A percentile compares a stretch with the other conserved stretches of the same genome.
Evolutionary conservation across 2,329 filamentous ascomycete species (phyloP).

Genomic region (Fusarium sp.): DNA sequence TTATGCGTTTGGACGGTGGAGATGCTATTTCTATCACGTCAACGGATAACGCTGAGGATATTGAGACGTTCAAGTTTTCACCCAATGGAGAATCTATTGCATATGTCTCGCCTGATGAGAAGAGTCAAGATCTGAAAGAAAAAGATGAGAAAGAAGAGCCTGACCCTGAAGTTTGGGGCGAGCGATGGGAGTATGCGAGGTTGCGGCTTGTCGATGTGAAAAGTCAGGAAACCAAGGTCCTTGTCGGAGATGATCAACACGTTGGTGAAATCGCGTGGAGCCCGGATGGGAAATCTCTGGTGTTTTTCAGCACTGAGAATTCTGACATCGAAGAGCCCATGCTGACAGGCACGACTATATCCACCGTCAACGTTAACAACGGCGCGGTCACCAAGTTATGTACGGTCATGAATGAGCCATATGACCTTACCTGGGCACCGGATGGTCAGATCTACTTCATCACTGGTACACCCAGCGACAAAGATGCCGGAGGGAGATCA

Average conservation of each 20-base stretch:
- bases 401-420: constrained; percentile 10
- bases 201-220: constrained; percentile 51
- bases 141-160: constrained; percentile 49
- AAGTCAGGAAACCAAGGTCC: constrained; percentile 34
- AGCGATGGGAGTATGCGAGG: constrained; percentile 51
- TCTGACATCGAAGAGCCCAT: constrained; percentile 30
- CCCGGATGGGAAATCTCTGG: constrained; percentile 29
- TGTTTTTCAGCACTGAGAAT: constrained; percentile 14
- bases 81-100: constrained; percentile 25
- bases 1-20: constrained; percentile 35
- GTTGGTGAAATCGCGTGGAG: constrained; percentile 35
- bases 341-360: constrained; percentile 26
- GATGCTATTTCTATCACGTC: constrained; percentile 33
- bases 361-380: constrained; percentile 15
- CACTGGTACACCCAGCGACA: constrained; percentile 15
- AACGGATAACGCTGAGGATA: constrained; percentile 24
- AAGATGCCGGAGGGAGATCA: constrained; percentile 8
- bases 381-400: constrained; percentile 18
- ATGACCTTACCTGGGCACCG: constrained; percentile 26
- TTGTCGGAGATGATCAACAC: constrained; percentile 24
- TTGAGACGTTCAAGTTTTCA: constrained; percentile 27
- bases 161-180: constrained; percentile 54
- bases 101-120: constrained; percentile 36
- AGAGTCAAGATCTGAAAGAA: constrained; percentile 13
- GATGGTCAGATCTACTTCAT: constrained; percentile 37